Base-by-base conservation (phyloP, 1,284 basidiomycete species). In the Chiua sp. region DNA sequence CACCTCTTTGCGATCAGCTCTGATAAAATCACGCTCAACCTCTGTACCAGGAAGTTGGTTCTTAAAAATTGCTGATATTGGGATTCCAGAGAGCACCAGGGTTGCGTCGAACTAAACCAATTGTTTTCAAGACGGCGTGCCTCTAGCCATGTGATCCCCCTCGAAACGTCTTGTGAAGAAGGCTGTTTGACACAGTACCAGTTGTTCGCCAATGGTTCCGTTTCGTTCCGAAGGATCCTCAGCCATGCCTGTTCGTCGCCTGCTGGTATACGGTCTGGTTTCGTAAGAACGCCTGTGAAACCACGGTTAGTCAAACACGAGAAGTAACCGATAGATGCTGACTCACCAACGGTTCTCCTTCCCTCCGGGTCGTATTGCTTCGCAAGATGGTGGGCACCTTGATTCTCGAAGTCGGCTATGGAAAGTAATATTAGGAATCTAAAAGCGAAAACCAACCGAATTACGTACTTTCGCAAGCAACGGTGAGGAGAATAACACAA, bases 161-260 rank as follows among this genome's bases (percentile, higher is more conserved):
- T 65, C 46, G 78, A 75, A 15, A 92, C 73, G 7, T 85, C 82
- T 7, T 78, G 77, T 0, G 87, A 83, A 42, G 82, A 82, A 0
- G 89, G 89, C 56, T 90, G 90, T 65, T 91, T 91, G 12, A 92
- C 88, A 53, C 85, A 87, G 67, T 81, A 92, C 88, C 90, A 92
- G 12, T 86, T 85, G 58, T 91, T 84, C 8, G 79, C 73, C 1
- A 91, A 77, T 0, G 81, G 68, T 54, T 87, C 83, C 15, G n/a
- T n/a, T n/a, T n/a, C n/a, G n/a, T n/a, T n/a, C n/a, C n/a, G n/a
- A n/a, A n/a, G n/a, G n/a, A n/a, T 81, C 0, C 72, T 70, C 10
- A 91, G 61, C 91, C 91, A 93, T 1, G 65, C 67, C 0, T 70
- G 65, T 62, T 91, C 86, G 35, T 91, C 87, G 0, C 88, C 90